phyloP scores from a whole-genome alignment of 164 flowering plant species.

The Stephania cephalantha region DNA sequence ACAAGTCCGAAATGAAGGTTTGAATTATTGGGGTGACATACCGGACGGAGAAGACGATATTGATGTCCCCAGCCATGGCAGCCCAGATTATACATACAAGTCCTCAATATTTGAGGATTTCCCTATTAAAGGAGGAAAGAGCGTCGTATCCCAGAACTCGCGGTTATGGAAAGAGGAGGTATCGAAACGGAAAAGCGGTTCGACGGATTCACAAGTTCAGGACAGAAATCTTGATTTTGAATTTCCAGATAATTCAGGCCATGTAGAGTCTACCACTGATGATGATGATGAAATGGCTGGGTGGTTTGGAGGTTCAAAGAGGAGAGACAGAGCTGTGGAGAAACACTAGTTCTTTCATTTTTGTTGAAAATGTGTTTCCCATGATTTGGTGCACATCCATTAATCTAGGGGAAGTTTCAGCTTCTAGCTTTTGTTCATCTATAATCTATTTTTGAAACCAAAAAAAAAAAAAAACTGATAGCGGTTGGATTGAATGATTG shows the following conservation, averaged over 20 bases:
- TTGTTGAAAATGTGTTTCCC: too few relatives aligned
- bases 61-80: constrained; percentile 8
- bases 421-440: too few relatives aligned
- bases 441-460: too few relatives aligned
- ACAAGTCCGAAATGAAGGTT: constrained; percentile 9
- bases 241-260: constrained; percentile 15
- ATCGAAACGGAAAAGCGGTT: constrained; percentile 20
- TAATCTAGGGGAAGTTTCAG: too few relatives aligned
- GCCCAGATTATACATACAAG: constrained; percentile 9
- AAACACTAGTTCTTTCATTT: background rate
- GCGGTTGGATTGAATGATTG: too few relatives aligned
- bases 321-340: constrained; percentile 2
- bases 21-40: constrained; percentile 19
- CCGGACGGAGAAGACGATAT: constrained; percentile 23
- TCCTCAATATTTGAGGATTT: constrained; percentile 35
- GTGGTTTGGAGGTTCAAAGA: constrained; percentile 50
- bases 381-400: too few relatives aligned
- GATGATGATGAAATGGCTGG: constrained; percentile 63
- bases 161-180: constrained; percentile 44
- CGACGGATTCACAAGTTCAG: constrained; percentile 14
- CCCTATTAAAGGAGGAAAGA: constrained; percentile 54
- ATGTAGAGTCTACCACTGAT: constrained; percentile 31
- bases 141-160: constrained; percentile 34
- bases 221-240: constrained; percentile 9
- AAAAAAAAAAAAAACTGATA: too few relatives aligned